A percentile compares a stretch with the other conserved stretches of the same genome.
Evolutionary conservation across 371 early-diverging fungal genomes (phyloP).

Genomic region (Mucor plumbeus): DNA sequence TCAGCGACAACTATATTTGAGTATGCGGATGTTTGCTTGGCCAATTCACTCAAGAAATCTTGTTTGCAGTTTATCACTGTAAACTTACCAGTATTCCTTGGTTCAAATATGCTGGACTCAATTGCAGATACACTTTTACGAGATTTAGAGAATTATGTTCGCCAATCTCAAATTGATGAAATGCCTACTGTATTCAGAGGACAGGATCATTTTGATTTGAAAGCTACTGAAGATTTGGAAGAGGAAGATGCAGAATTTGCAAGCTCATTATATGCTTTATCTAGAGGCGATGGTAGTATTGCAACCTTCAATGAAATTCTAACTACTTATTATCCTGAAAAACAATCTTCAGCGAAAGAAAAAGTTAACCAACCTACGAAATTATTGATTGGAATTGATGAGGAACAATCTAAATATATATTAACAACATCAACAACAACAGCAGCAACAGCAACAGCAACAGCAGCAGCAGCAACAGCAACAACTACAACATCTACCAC

Average conservation of each 20-base stretch:
- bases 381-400: neutral
- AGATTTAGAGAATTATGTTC: conserved; percentile 36
- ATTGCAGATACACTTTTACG: conserved; percentile 25
- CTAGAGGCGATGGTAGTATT: conserved; percentile 30
- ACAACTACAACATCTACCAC: neutral
- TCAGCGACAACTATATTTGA: conserved; percentile 61
- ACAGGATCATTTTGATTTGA: neutral
- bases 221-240: neutral
- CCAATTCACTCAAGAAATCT: conserved; percentile 49
- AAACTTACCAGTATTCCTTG: conserved; percentile 66
- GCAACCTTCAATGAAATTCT: conserved; percentile 28
- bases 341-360: neutral
- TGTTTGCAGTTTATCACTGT: conserved; percentile 66
- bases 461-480: no score
- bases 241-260: conserved; percentile 40
- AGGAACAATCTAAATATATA: neutral
- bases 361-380: neutral
- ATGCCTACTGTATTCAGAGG: conserved; percentile 24
- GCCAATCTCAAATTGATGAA: conserved; percentile 21
- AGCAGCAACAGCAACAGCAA: no score
- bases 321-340: conserved; percentile 34
- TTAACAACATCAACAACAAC: neutral
- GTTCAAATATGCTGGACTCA: conserved; percentile 35
- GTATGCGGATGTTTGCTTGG: conserved; percentile 60
- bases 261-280: conserved; percentile 33